Evolutionary conservation across 768 basidiomycete genomes (phyloP).

Genomic region (Mycena rebaudengoi): DNA sequence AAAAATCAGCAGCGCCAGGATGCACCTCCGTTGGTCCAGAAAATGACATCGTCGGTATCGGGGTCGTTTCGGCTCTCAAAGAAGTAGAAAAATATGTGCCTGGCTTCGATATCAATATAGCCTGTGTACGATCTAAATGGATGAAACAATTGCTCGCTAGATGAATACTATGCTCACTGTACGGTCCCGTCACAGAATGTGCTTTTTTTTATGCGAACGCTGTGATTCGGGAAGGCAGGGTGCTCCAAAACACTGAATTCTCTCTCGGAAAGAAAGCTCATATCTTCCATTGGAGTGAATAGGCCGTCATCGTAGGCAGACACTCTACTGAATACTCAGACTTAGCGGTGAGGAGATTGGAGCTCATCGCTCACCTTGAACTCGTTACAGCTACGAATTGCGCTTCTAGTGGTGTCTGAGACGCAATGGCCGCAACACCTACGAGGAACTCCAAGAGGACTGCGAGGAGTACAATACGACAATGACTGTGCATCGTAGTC

Average conservation of each 20-base stretch:
- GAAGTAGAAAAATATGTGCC: slow-evolving; percentile 80
- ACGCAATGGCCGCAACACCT: too few species aligned
- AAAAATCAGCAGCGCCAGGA: too few species aligned
- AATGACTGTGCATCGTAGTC: too few species aligned
- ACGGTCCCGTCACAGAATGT: slow-evolving; percentile 51
- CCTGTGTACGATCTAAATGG: slow-evolving; percentile 63
- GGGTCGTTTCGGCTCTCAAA: slow-evolving; percentile 76
- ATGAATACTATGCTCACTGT: slow-evolving; percentile 35
- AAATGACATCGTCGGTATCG: slow-evolving; percentile 66
- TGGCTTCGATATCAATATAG: slow-evolving; percentile 70
- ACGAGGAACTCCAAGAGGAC: too few species aligned
- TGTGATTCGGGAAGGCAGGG: slow-evolving; percentile 53
- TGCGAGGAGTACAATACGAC: too few species aligned
- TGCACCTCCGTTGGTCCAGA: slow-evolving; percentile 61
- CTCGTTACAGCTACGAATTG: too few species aligned
- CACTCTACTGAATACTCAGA: too few species aligned
- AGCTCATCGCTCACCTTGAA: too few species aligned
- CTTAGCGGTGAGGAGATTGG: too few species aligned
- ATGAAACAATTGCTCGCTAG: not conserved
- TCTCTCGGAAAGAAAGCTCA: slow-evolving; percentile 33
- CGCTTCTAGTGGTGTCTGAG: too few species aligned
- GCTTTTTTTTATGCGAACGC: slow-evolving; percentile 50
- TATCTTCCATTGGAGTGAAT: slow-evolving; percentile 25
- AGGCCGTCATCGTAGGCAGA: slow-evolving; percentile 26
- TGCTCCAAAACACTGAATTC: slow-evolving; percentile 50